Percentiles rank a stretch among this genome's conserved stretches.
Conservation (phyloP, 768 basidiomycete species). For the Tricholoma saponaceum region DNA sequence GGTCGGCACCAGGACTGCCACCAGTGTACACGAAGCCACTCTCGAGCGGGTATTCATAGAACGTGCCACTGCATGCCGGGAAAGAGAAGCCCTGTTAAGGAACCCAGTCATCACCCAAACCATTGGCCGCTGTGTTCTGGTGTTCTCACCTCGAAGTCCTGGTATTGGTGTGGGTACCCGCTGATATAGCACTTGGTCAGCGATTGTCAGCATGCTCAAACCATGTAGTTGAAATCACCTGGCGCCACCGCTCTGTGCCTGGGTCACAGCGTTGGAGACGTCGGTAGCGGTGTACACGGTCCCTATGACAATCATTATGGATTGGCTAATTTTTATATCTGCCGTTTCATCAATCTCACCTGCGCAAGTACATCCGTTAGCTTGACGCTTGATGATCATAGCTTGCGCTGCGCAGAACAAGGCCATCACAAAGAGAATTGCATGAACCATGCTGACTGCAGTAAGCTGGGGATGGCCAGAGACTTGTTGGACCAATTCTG, state of each 20-base stretch:
- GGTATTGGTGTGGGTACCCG: conserved; percentile 22
- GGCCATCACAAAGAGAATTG: conserved; percentile 6
- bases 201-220: not conserved
- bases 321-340: not conserved
- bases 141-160: conserved; percentile 20
- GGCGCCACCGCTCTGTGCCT: conserved; percentile 18
- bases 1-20: conserved; percentile 25
- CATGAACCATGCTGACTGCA: not conserved
- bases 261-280: conserved; percentile 15
- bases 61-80: conserved; percentile 18
- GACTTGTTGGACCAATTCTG: not conserved
- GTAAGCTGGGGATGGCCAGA: not conserved
- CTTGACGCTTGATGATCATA: conserved; percentile 15
- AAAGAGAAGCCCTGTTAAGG: conserved; percentile 21
- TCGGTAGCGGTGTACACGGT: conserved; percentile 14
- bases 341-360: conserved; percentile 8
- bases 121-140: not conserved
- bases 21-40: conserved; percentile 18
- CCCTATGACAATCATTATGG: not conserved
- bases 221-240: conserved; percentile 6
- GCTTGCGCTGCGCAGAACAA: conserved; percentile 12
- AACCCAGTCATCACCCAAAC: not conserved
- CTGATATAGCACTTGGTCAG: conserved; percentile 4
- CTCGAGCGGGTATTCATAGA: conserved; percentile 24
- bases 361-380: conserved; percentile 19